Evolutionary conservation across 345 rosid species (phyloP).

Genomic region (Acer negundo): DNA sequence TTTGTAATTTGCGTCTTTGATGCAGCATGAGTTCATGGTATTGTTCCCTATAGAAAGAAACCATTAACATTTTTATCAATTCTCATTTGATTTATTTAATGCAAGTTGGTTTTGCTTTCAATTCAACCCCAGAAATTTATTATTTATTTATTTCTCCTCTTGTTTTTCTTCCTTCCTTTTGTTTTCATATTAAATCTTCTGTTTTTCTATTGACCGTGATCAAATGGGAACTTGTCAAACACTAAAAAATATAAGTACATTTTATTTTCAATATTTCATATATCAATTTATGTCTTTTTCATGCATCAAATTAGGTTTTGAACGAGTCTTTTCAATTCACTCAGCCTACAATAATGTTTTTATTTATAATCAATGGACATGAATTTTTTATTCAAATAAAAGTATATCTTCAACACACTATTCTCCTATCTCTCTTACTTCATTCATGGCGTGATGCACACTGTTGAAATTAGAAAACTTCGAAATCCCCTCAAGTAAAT

Average conservation of each 20-base stretch:
- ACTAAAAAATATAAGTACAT: background rate
- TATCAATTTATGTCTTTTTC: background rate
- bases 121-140: no score
- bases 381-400: no score
- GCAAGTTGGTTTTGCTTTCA: no score
- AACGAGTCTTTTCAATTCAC: background rate
- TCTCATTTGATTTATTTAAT: background rate
- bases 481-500: background rate
- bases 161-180: no score
- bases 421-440: background rate
- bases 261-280: background rate
- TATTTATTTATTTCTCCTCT: no score
- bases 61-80: slow-evolving; percentile 5
- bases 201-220: background rate
- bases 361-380: no score
- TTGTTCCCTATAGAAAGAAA: slow-evolving; percentile 43
- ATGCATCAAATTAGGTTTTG: background rate
- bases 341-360: background rate
- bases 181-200: background rate
- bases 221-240: background rate
- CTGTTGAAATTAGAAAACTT: background rate
- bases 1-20: slow-evolving; percentile 45
- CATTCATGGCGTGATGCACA: background rate
- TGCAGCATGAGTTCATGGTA: slow-evolving; percentile 72
- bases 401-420: background rate